Evolutionary conservation across 78 protist species (phyloP), one percentile per base, ranked within the genome.

Genomic region (Dictyostelium brefeldianum): DNA sequence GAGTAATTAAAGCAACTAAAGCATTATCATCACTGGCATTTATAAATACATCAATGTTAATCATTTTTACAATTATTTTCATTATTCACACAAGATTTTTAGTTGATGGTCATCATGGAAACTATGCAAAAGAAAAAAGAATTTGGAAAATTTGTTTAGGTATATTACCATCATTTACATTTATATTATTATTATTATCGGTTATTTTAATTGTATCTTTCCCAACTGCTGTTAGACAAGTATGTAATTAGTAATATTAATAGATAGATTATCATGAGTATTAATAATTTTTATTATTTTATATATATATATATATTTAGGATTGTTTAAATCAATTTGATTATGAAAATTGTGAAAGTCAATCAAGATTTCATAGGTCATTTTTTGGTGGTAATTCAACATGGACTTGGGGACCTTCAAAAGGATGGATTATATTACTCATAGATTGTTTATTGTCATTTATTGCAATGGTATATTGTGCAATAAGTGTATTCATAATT

Each of bases 401-500:
- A 11, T 62, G 70, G 70, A 25, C 41, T 10, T 62, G 70, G 70
- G 70, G 70, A 25, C 70, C 70, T 18, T 62, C 70, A 9, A 62
- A 31, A 62, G 70, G 70, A 22, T 62, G 70, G 70, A 62, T 12
- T 25, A 62, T 62, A 62, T 62, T 62, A 62, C 2, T 62, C 8
- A 31, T 62, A 25, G 70, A 62, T 11, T 25, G 31, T 11, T 22
- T 62, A 25, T 62, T 62, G 22, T 25, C 31, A 6, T 62, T 62
- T 11, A 25, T 62, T 62, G 70, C 70, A 25, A 62, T 36, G 12
- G 27, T 62, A 4, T 62, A 62, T 25, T 62, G 70, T 62, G 43
- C 43, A 1, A 36, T 36, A 36, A 36, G 2, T 36, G 43, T 36
- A 36, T 36, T 36, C 2, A 36, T 36, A 36, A 36, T 36, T 36